Evolutionary conservation across 2,329 filamentous ascomycete species (phyloP).

Genomic region (Claviceps spartinae): DNA sequence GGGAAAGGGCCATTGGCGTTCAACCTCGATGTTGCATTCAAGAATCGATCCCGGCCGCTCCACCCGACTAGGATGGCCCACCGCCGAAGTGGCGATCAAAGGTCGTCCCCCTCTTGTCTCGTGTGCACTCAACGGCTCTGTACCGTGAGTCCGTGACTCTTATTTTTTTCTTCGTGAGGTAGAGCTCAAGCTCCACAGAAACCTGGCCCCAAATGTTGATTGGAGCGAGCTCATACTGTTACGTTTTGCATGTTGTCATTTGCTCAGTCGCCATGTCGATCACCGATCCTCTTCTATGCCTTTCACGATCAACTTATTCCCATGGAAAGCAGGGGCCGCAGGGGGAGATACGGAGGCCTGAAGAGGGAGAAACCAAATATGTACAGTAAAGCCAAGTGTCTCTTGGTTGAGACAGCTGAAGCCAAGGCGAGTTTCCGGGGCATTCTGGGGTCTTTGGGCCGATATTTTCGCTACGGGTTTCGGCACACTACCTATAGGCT

Average conservation of each 20-base stretch:
- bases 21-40: slow-evolving; percentile 1
- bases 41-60: neutral
- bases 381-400: neutral
- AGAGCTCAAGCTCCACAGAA: neutral
- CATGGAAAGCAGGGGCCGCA: neutral
- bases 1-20: neutral
- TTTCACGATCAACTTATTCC: neutral
- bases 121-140: neutral
- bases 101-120: slow-evolving; percentile 2
- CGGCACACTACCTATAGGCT: neutral
- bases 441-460: neutral
- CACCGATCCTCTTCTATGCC: neutral
- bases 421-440: neutral
- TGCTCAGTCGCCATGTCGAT: neutral
- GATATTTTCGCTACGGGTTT: neutral
- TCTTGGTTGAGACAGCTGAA: neutral
- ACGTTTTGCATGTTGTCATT: neutral
- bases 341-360: neutral
- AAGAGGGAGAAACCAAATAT: neutral
- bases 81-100: slow-evolving; percentile 2
- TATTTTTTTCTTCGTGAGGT: neutral
- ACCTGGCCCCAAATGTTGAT: neutral
- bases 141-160: neutral
- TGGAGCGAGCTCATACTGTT: neutral
- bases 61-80: slow-evolving; percentile 1